Conservation (phyloP, 2,329 filamentous ascomycete genomes). For the Botrytis porri region DNA sequence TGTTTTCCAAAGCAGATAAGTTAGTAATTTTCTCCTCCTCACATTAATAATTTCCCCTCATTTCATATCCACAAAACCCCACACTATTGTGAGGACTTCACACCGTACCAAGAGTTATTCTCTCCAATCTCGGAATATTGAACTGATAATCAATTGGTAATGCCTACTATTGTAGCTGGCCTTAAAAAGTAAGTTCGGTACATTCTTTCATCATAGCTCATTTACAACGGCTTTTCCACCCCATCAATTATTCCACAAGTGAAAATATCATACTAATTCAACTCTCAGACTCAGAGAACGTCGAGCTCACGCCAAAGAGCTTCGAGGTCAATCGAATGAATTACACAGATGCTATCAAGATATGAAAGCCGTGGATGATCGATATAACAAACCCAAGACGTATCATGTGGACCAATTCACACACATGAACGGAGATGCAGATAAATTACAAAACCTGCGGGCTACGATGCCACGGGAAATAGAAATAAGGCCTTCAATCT, state of each 20-base stretch:
- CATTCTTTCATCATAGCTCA: not conserved
- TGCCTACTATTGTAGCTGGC: not conserved
- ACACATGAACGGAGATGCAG: not conserved
- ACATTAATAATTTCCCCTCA: not conserved
- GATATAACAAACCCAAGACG: not conserved
- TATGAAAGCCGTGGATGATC: slow-evolving; percentile 6
- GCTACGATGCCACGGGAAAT: not conserved
- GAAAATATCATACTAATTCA: not conserved
- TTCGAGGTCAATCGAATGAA: not conserved
- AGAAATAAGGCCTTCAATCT: not conserved
- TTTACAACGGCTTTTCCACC: fast-evolving
- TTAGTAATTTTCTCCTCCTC: not conserved
- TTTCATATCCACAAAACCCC: slow-evolving; percentile 1
- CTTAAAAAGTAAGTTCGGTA: not conserved
- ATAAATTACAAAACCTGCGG: not conserved
- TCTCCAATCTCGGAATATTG: not conserved
- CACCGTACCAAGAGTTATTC: too few species aligned
- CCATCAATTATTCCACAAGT: not conserved
- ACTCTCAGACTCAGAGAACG: not conserved
- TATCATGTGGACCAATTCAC: not conserved
- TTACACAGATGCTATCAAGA: not conserved
- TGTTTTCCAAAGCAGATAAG: not conserved
- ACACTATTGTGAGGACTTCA: not conserved
- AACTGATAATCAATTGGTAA: not conserved
- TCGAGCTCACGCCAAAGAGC: slow-evolving; percentile 3